A percentile compares a stretch with the other conserved stretches of the same genome.
These are phyloP conservation scores for Colletotrichum sp. DNA, from an alignment of 2,329 filamentous ascomycete species.

Conservation along the genomic window DNA sequence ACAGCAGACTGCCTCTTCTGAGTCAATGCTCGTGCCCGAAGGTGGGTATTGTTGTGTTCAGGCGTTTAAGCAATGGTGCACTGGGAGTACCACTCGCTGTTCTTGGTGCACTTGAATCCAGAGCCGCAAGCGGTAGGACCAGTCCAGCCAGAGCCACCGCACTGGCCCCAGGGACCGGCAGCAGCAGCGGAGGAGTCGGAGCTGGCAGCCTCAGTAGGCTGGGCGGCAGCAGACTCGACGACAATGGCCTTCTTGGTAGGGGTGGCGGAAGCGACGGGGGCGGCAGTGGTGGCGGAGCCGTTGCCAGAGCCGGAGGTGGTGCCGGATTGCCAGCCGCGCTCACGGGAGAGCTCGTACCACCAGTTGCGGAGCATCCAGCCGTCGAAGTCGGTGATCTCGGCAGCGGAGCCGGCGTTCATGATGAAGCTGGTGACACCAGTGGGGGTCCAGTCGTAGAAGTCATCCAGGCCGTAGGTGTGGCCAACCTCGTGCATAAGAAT, in stretches of 20 bases:
- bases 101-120: constrained; percentile 27
- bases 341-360: constrained; percentile 42
- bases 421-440: constrained; percentile 45
- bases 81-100: constrained; percentile 34
- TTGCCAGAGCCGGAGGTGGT: background rate
- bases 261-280: background rate
- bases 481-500: constrained; percentile 53
- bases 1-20: background rate
- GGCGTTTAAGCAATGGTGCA: constrained; percentile 14
- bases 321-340: constrained; percentile 30
- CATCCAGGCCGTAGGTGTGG: constrained; percentile 48
- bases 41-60: background rate
- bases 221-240: background rate
- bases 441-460: constrained; percentile 47
- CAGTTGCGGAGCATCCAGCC: constrained; percentile 55
- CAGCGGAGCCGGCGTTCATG: constrained; percentile 49
- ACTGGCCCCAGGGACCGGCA: constrained; percentile 27
- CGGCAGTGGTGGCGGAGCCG: background rate
- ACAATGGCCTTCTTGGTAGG: background rate
- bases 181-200: background rate
- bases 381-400: constrained; percentile 50
- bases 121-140: constrained; percentile 28
- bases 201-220: background rate
- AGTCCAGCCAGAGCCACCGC: constrained; percentile 28
- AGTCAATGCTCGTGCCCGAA: background rate